A percentile compares a stretch with the other conserved stretches of the same genome.
Conservation (phyloP, 306 rosid genomes). For the Ceratonia siliqua region DNA sequence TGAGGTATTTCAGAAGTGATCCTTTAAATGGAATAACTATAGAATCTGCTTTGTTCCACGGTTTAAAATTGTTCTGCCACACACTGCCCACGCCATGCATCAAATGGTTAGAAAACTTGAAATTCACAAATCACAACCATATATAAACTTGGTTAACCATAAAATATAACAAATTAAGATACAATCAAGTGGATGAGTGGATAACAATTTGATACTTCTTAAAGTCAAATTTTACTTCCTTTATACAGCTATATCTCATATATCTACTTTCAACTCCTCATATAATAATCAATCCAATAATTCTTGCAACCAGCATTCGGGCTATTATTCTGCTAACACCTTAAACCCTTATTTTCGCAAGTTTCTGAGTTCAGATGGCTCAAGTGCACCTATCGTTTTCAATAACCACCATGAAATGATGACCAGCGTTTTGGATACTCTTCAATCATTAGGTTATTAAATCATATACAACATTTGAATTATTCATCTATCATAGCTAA, state of each 20-base stretch:
- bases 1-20: slow-evolving; percentile 46
- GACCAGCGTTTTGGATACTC: background rate
- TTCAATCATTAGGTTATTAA: background rate
- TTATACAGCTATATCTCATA: background rate
- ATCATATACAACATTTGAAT: background rate
- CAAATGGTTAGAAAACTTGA: slow-evolving; percentile 27
- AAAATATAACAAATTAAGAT: slow-evolving; percentile 13
- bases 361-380: background rate
- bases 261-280: slow-evolving; percentile 7
- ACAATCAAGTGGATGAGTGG: background rate
- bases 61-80: slow-evolving; percentile 48
- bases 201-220: slow-evolving; percentile 1
- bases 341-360: background rate
- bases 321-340: background rate
- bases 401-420: background rate
- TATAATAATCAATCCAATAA: background rate
- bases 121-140: background rate
- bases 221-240: background rate
- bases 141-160: slow-evolving; percentile 10
- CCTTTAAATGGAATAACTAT: slow-evolving; percentile 41
- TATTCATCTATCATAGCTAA: background rate
- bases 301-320: background rate
- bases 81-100: slow-evolving; percentile 46
- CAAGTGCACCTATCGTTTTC: background rate
- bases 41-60: slow-evolving; percentile 35